Conservation (phyloP, 441 rosid genomes). For the Macaranga tanarius region DNA sequence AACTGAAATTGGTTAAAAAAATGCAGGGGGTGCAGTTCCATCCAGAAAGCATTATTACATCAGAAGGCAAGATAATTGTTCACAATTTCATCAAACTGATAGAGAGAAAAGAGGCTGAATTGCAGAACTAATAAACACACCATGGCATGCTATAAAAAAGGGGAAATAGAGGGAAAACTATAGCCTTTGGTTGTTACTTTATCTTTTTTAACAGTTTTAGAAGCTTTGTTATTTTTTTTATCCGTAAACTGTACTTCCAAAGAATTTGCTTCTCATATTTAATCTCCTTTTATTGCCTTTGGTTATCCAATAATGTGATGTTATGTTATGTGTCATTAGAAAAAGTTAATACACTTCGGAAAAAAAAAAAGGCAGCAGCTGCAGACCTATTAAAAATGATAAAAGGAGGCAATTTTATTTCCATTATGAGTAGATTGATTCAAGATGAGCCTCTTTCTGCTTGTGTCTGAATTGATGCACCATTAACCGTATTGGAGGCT, state of each 20-base stretch:
- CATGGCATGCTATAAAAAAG: background rate
- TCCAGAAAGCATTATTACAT: slow-evolving; percentile 91
- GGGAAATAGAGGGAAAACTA: background rate
- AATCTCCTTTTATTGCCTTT: background rate
- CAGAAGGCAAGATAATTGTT: slow-evolving; percentile 66
- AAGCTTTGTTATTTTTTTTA: background rate
- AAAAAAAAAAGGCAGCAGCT: background rate
- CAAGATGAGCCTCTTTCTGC: background rate
- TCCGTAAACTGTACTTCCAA: background rate
- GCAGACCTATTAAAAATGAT: background rate
- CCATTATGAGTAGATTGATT: background rate
- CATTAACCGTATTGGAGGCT: background rate
- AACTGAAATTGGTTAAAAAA: slow-evolving; percentile 6
- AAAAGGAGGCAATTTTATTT: background rate
- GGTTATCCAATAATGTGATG: background rate
- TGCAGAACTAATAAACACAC: slow-evolving; percentile 33
- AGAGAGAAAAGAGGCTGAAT: slow-evolving; percentile 59
- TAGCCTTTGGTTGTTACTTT: too few species aligned
- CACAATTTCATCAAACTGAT: slow-evolving; percentile 68
- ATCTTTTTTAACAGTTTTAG: too few species aligned
- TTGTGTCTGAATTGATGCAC: background rate
- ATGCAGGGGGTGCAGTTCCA: slow-evolving; percentile 93
- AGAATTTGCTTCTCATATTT: background rate
- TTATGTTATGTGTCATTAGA: background rate
- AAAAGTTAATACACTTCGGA: too few species aligned